These are phyloP conservation scores for Picochlorum sp. DNA, from an alignment of 139 green algal species.

Conservation along the genomic window DNA sequence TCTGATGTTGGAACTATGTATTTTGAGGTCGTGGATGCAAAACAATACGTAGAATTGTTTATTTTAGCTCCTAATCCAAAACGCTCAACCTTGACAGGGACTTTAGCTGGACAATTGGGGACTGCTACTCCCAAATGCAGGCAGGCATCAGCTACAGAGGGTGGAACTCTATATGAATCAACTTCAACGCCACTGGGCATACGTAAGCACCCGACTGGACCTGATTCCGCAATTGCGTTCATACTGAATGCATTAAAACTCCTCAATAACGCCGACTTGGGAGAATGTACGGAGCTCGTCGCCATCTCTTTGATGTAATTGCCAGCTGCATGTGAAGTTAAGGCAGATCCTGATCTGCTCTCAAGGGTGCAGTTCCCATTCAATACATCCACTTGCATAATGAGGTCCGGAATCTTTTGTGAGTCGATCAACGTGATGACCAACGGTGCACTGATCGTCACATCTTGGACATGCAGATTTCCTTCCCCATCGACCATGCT, in stretches of 20 bases:
- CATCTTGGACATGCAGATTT: neutral
- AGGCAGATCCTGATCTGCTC: neutral
- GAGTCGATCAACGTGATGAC: slow-evolving; percentile 1
- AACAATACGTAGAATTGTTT: slow-evolving; percentile 2
- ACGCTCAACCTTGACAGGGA: slow-evolving; percentile 19
- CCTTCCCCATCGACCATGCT: neutral
- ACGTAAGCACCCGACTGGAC: slow-evolving; percentile 11
- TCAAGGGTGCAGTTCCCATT: neutral
- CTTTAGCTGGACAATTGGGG: slow-evolving; percentile 26
- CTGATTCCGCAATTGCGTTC: neutral
- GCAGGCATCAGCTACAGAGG: slow-evolving; percentile 30
- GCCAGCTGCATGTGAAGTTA: neutral
- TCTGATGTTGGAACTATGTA: slow-evolving; percentile 7
- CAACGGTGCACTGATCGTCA: slow-evolving; percentile 21
- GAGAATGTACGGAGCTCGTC: no score
- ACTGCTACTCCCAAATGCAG: slow-evolving; percentile 33
- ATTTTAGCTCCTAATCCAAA: slow-evolving; percentile 1
- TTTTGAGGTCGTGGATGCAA: slow-evolving; percentile 11
- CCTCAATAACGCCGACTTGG: no score
- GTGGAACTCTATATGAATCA: slow-evolving; percentile 28
- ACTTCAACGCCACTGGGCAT: neutral
- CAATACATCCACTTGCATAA: neutral
- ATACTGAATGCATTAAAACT: neutral
- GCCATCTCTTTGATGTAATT: neutral
- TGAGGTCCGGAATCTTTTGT: no score